phyloP scores from a whole-genome alignment of 139 green algal genomes.

The Chlamydomonas urium region DNA sequence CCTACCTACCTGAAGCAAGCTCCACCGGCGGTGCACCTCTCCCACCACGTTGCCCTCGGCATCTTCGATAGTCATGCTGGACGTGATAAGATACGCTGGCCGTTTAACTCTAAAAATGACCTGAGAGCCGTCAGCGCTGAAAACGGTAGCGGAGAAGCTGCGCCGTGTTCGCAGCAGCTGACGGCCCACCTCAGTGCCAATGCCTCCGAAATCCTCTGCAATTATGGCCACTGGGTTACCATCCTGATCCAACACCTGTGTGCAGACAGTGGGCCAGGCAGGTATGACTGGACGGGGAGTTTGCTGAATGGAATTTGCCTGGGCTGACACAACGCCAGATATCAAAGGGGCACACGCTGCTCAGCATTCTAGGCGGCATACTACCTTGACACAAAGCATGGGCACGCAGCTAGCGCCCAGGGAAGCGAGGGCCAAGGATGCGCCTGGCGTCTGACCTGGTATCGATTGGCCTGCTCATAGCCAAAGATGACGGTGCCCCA shows the following conservation, averaged over 20 bases:
- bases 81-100: slow-evolving; percentile 77
- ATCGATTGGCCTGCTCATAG: slow-evolving; percentile 83
- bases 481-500: slow-evolving; percentile 85
- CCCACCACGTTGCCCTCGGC: background rate
- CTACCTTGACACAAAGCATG: too few species aligned
- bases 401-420: too few species aligned
- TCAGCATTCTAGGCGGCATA: too few species aligned
- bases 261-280: too few species aligned
- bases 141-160: slow-evolving; percentile 72
- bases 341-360: too few species aligned
- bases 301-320: too few species aligned
- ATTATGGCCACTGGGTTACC: slow-evolving; percentile 31
- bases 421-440: too few species aligned
- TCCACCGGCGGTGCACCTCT: slow-evolving; percentile 10
- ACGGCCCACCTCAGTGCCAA: slow-evolving; percentile 60
- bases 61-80: slow-evolving; percentile 54
- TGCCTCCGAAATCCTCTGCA: slow-evolving; percentile 30
- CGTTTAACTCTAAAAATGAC: slow-evolving; percentile 67
- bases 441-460: too few species aligned
- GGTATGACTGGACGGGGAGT: too few species aligned
- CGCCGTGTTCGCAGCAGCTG: slow-evolving; percentile 73
- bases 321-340: too few species aligned
- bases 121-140: slow-evolving; percentile 50
- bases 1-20: too few species aligned
- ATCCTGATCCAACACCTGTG: slow-evolving; percentile 22